A percentile compares a stretch with the other conserved stretches of the same genome.
These are phyloP conservation scores for Penicillium rolfsii DNA, from an alignment of 2,329 filamentous ascomycete species.

Conservation along the genomic window DNA sequence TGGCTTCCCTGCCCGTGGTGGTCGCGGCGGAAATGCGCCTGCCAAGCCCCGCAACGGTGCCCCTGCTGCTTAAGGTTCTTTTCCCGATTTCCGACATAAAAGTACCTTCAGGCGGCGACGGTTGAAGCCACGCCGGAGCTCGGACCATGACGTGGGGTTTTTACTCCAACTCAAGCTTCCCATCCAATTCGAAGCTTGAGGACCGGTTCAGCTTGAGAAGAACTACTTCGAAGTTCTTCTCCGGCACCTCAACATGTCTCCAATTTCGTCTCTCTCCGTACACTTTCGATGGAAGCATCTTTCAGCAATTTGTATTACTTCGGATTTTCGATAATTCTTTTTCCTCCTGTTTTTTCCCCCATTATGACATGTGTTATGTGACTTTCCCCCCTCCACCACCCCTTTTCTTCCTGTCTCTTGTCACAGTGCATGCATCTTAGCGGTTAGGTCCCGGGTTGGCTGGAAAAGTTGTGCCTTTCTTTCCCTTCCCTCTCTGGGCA, in stretches of 20 bases:
- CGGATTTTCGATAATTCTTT: slow-evolving; percentile 28
- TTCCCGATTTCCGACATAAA: not conserved
- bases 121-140: not conserved
- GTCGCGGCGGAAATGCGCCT: slow-evolving; percentile 63
- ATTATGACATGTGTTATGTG: slow-evolving; percentile 49
- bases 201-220: not conserved
- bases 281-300: slow-evolving; percentile 14
- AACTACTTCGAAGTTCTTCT: not conserved
- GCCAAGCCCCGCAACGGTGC: slow-evolving; percentile 51
- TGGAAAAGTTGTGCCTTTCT: slow-evolving; percentile 42
- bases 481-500: slow-evolving; percentile 35
- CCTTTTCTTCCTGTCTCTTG: slow-evolving; percentile 30
- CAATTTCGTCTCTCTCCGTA: not conserved
- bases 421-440: slow-evolving; percentile 49
- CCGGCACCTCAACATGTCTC: not conserved
- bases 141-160: not conserved
- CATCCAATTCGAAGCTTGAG: not conserved
- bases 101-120: not conserved
- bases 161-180: not conserved
- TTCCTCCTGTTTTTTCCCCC: slow-evolving; percentile 22
- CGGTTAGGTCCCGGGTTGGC: slow-evolving; percentile 40
- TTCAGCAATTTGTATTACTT: slow-evolving; percentile 45
- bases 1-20: slow-evolving; percentile 60
- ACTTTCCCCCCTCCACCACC: slow-evolving; percentile 22
- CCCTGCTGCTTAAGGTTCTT: slow-evolving; percentile 45